phyloP scores from a whole-genome alignment of 2,329 filamentous ascomycete species.

The Sporothrix phasma region DNA sequence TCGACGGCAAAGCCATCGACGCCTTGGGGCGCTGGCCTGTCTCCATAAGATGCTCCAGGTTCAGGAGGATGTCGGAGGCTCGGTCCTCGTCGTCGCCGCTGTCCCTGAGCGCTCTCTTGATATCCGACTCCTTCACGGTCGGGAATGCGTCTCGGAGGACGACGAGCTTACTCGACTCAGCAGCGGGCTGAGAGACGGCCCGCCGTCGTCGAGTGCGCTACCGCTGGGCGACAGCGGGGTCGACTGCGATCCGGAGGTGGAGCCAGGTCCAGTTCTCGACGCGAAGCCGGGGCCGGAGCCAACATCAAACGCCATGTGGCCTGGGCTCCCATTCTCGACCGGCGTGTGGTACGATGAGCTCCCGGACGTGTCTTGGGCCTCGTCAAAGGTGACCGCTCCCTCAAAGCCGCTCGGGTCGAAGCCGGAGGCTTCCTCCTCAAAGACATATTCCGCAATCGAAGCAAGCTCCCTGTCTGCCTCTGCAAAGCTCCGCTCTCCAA shows the following conservation, averaged over 20 bases:
- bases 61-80: conserved; percentile 72
- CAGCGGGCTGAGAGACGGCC: conserved; percentile 34
- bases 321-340: conserved; percentile 7
- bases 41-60: conserved; percentile 66
- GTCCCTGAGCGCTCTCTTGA: conserved; percentile 58
- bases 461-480: conserved; percentile 52
- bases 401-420: conserved; percentile 67
- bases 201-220: conserved; percentile 22
- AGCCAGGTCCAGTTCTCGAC: not conserved
- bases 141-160: conserved; percentile 64
- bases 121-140: conserved; percentile 53
- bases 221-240: conserved; percentile 13
- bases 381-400: not conserved
- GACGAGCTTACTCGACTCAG: conserved; percentile 26
- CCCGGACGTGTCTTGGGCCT: not conserved
- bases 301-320: not conserved
- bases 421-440: conserved; percentile 57
- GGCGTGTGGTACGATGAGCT: not conserved
- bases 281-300: not conserved
- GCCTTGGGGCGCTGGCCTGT: conserved; percentile 55
- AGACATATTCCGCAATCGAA: conserved; percentile 53
- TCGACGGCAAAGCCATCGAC: conserved; percentile 69
- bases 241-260: not conserved
- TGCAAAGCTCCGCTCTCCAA: conserved; percentile 56
- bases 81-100: conserved; percentile 55